Evolutionary conservation across 306 rosid species (phyloP).

Genomic region (Gastrolobium villosum): DNA sequence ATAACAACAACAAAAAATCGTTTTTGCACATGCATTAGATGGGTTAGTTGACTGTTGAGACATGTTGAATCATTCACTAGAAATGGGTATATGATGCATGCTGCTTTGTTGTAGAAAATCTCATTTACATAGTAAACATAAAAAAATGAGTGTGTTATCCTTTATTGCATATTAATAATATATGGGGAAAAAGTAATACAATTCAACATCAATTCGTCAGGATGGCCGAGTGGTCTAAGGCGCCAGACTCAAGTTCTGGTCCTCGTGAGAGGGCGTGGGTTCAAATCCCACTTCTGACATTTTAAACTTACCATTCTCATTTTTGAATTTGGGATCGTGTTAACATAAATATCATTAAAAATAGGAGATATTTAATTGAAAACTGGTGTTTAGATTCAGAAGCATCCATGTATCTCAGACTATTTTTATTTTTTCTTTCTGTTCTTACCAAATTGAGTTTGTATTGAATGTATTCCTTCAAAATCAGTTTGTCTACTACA

Average conservation of each 20-base stretch:
- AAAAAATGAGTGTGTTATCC: no score
- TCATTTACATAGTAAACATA: no score
- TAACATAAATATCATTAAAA: no score
- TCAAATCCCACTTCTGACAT: conserved; percentile 47
- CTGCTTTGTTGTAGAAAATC: no score
- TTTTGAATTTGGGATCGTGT: no score
- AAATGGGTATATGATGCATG: no score
- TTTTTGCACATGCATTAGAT: no score
- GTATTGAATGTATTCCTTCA: no score
- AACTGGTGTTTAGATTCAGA: background rate
- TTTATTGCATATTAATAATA: no score
- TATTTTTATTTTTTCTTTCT: background rate
- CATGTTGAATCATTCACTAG: background rate
- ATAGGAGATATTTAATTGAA: background rate
- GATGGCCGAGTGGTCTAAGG: conserved; percentile 56
- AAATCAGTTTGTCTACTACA: background rate
- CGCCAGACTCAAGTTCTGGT: conserved; percentile 56
- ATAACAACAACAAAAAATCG: no score
- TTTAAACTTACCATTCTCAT: background rate
- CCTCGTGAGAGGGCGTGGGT: conserved; percentile 49
- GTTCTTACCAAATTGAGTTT: background rate
- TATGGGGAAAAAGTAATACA: no score
- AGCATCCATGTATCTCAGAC: background rate
- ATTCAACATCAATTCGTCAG: background rate
- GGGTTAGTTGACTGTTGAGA: background rate